Conservation (phyloP, 768 basidiomycete species). For the Lactifluus rugatus region DNA sequence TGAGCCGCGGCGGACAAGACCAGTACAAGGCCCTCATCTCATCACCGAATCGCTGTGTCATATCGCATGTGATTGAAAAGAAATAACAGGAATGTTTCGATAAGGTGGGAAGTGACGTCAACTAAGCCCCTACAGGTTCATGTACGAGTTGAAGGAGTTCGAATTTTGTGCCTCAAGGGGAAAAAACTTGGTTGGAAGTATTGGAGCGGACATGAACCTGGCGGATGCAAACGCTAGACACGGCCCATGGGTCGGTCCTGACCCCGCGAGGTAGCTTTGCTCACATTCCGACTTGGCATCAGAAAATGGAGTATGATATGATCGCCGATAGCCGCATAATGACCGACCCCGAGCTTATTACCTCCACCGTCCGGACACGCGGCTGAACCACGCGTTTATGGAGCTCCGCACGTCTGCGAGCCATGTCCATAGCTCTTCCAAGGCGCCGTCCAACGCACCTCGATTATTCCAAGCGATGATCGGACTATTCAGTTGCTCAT, state of each 20-base stretch:
- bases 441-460: conserved; percentile 15
- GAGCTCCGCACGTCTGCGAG: conserved; percentile 13
- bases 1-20: not conserved
- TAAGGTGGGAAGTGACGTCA: not conserved
- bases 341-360: not conserved
- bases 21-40: not conserved
- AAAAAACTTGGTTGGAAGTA: not conserved
- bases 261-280: not conserved
- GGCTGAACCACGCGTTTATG: conserved; percentile 12
- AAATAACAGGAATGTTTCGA: too few species aligned
- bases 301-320: not conserved
- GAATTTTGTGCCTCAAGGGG: not conserved
- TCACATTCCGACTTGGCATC: not conserved
- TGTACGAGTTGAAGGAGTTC: not conserved
- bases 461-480: conserved; percentile 14
- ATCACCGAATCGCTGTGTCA: too few species aligned
- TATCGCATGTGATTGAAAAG: not conserved
- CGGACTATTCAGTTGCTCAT: conserved; percentile 15
- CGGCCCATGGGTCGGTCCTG: not conserved
- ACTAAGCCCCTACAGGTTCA: not conserved
- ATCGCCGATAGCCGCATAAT: not conserved
- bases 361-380: conserved; percentile 8
- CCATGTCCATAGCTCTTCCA: conserved; percentile 20
- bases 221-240: not conserved
- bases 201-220: not conserved